Base-by-base conservation (phyloP, 805 yeast genomes). In the Phaffomyces opuntiae region DNA sequence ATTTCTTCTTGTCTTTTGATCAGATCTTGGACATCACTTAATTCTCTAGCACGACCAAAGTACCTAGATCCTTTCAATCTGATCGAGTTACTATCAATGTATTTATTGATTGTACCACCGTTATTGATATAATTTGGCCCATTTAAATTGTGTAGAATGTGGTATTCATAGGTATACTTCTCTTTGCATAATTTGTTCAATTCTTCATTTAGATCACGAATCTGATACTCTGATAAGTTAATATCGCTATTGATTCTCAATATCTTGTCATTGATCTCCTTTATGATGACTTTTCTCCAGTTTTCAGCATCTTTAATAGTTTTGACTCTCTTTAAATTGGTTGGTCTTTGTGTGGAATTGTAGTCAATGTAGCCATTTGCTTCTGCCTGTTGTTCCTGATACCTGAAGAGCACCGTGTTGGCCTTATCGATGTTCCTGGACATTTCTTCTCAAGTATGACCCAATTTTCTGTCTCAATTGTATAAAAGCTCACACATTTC, bases 31-130 rank as follows among this genome's bases (percentile, higher is more conserved):
- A 84, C 90, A 50, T 86, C 96, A 0, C 88, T 84, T 9, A 89
- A 64, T 38, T 87, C 91, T 43, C 77, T 71, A 0, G 96, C 96
- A 41, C 96, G 65, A 0, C 97, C 97, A 64, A 79, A 90, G 62
- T 85, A 90, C 45, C 83, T 66, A 19, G 55, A 50, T 2, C 55
- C 57, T 38, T 53, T 46, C 11, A 51, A 49, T 42, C 44, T 48
- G 36, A 47, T 57, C 33, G 56, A 61, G 16, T 47, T 52, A 16
- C 40, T 40, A 13, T 45, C 48, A 25, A 45, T 45, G 32, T 45
- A 45, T 24, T 42, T 47, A 34, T 43, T 46, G 35, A 46, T 52
- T 37, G 40, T 46, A 35, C 44, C 52, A 29, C 58, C 53, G 40
- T 41, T 38, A 29, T 47, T 61, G 17, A 76, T 57, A 56, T 80